Percentiles rank a stretch among this genome's conserved stretches.
Conservation (phyloP, 2,329 filamentous ascomycete species). For the Dissoconium aciculare region DNA sequence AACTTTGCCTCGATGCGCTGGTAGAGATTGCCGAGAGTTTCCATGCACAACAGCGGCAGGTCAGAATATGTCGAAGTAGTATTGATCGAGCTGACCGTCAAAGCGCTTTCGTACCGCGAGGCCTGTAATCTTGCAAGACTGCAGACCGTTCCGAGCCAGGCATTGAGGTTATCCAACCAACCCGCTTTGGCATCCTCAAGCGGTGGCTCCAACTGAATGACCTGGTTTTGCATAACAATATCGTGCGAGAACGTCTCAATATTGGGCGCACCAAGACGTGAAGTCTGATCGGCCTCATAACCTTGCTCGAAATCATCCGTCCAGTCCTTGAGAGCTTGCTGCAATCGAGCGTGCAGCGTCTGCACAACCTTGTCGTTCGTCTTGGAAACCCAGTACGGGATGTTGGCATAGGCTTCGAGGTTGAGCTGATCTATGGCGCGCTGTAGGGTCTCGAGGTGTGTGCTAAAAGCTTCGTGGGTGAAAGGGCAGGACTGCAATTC, state of each 20-base stretch:
- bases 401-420: slow-evolving; percentile 86
- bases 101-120: slow-evolving; percentile 80
- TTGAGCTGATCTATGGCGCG: slow-evolving; percentile 91
- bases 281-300: slow-evolving; percentile 15
- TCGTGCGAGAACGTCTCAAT: slow-evolving; percentile 71
- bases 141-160: slow-evolving; percentile 86
- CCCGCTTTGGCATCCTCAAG: slow-evolving; percentile 80
- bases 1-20: slow-evolving; percentile 71
- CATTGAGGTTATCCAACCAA: slow-evolving; percentile 84
- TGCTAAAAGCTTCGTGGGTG: slow-evolving; percentile 61
- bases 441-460: slow-evolving; percentile 72
- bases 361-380: slow-evolving; percentile 76
- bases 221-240: slow-evolving; percentile 93
- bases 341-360: slow-evolving; percentile 67
- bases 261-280: slow-evolving; percentile 41
- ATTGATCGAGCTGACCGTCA: slow-evolving; percentile 45
- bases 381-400: slow-evolving; percentile 74
- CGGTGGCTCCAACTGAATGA: slow-evolving; percentile 90
- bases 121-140: slow-evolving; percentile 90
- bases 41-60: slow-evolving; percentile 68
- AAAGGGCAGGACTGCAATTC: slow-evolving; percentile 80
- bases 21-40: slow-evolving; percentile 67
- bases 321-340: slow-evolving; percentile 73
- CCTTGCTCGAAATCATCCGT: slow-evolving; percentile 61
- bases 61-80: slow-evolving; percentile 64